These are phyloP conservation scores for Emericellopsis atlantica DNA, from an alignment of 2,329 filamentous ascomycete genomes.

Conservation along the genomic window DNA sequence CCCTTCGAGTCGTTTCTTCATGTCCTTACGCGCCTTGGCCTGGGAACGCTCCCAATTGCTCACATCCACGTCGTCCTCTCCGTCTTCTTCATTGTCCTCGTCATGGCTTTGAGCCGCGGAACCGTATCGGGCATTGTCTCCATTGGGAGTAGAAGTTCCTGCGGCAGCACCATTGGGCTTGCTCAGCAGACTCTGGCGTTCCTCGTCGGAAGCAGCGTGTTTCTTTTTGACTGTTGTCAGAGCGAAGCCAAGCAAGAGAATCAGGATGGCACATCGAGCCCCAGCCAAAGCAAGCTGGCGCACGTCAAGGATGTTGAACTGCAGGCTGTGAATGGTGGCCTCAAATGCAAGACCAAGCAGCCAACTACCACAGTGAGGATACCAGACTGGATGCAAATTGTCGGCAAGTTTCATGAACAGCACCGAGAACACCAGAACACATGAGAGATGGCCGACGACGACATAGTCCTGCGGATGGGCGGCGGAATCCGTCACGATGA, in stretches of 20 bases:
- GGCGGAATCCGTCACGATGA: constrained; percentile 12
- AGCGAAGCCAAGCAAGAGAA: not conserved
- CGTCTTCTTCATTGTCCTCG: constrained; percentile 12
- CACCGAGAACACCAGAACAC: constrained; percentile 50
- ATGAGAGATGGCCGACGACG: constrained; percentile 46
- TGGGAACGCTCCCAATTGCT: constrained; percentile 40
- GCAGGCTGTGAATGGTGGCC: constrained; percentile 24
- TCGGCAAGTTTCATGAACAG: constrained; percentile 42
- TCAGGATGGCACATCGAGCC: constrained; percentile 7
- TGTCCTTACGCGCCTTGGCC: constrained; percentile 19
- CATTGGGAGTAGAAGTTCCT: not conserved
- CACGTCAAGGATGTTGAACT: constrained; percentile 1
- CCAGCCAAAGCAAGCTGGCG: constrained; percentile 9
- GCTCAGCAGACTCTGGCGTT: constrained; percentile 44
- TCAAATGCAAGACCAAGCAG: constrained; percentile 45
- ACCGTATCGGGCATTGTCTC: constrained; percentile 4
- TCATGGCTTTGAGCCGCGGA: constrained; percentile 7
- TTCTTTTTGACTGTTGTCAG: constrained; percentile 6
- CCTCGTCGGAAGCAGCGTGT: constrained; percentile 30
- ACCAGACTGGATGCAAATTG: constrained; percentile 39
- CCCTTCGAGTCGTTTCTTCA: constrained; percentile 57
- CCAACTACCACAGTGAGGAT: constrained; percentile 53
- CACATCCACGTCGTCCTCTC: constrained; percentile 23
- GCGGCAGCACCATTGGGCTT: constrained; percentile 5
- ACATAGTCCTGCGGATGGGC: constrained; percentile 32